Evolutionary conservation across 441 rosid species (phyloP).

Genomic region (Gossypium schwendimanii): DNA sequence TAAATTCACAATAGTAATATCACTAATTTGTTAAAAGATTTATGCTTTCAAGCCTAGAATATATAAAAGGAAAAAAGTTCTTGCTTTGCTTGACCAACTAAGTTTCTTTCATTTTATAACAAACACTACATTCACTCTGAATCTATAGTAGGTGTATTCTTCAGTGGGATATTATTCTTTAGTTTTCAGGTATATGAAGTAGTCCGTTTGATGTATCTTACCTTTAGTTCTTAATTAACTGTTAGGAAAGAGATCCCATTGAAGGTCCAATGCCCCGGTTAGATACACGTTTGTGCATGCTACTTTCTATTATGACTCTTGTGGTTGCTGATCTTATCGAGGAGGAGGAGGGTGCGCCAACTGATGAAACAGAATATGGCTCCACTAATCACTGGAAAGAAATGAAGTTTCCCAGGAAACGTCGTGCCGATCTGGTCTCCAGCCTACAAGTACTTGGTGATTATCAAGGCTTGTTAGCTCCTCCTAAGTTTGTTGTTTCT

Average conservation of each 20-base stretch:
- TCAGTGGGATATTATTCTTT: not conserved
- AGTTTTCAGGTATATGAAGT: slow-evolving; percentile 12
- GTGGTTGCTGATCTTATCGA: slow-evolving; percentile 60
- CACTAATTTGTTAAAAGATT: not conserved
- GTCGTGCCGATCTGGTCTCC: slow-evolving; percentile 50
- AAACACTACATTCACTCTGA: not conserved
- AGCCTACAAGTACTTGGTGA: slow-evolving; percentile 65
- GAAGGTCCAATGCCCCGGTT: slow-evolving; percentile 72
- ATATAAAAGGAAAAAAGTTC: slow-evolving; percentile 4
- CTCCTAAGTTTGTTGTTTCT: slow-evolving; percentile 58
- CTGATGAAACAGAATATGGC: slow-evolving; percentile 25
- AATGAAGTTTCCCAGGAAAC: slow-evolving; percentile 29
- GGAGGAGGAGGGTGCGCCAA: slow-evolving; percentile 41
- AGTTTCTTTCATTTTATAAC: not conserved
- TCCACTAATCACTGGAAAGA: slow-evolving; percentile 31
- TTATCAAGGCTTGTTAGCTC: slow-evolving; percentile 61
- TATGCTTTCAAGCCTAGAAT: not conserved
- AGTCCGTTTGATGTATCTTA: not conserved
- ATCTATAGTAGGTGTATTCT: not conserved
- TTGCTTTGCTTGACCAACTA: slow-evolving; percentile 4
- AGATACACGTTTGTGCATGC: slow-evolving; percentile 67
- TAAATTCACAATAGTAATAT: not conserved
- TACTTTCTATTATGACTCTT: slow-evolving; percentile 55
- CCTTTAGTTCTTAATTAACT: slow-evolving; percentile 12
- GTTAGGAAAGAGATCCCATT: slow-evolving; percentile 67